Percentiles rank a stretch among this genome's conserved stretches.
These are phyloP conservation scores for Cyathus striatus DNA, from an alignment of 768 basidiomycete genomes.

Conservation along the genomic window DNA sequence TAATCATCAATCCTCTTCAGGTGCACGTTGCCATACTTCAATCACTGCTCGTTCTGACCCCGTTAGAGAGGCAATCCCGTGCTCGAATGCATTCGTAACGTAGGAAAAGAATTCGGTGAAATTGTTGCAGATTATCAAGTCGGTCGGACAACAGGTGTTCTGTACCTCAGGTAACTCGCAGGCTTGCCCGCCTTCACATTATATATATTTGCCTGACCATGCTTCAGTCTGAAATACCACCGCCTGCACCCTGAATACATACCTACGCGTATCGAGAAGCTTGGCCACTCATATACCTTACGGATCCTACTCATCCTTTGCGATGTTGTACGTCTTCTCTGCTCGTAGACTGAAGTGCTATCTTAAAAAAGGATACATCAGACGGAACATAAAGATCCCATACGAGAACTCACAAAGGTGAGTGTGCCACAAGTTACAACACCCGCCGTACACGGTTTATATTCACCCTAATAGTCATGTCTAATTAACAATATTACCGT, in stretches of 20 bases:
- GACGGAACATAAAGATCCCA: slow-evolving; percentile 88
- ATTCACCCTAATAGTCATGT: slow-evolving; percentile 65
- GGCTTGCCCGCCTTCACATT: not conserved
- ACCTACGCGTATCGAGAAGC: slow-evolving; percentile 81
- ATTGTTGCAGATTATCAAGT: slow-evolving; percentile 95
- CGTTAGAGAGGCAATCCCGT: slow-evolving; percentile 80
- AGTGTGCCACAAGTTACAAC: too few relatives aligned
- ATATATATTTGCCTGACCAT: not conserved
- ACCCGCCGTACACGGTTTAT: too few relatives aligned
- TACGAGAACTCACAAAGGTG: slow-evolving; percentile 90
- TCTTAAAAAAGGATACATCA: too few relatives aligned
- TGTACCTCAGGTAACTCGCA: slow-evolving; percentile 89
- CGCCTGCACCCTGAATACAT: slow-evolving; percentile 98
- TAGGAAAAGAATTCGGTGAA: slow-evolving; percentile 92
- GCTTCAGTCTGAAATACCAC: slow-evolving; percentile 80
- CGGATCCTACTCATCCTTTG: slow-evolving; percentile 85
- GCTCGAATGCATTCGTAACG: slow-evolving; percentile 81
- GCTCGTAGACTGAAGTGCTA: not conserved
- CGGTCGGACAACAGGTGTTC: slow-evolving; percentile 85
- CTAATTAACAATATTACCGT: slow-evolving; percentile 92
- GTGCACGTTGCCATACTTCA: slow-evolving; percentile 19
- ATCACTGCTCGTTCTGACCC: not conserved
- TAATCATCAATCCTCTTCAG: slow-evolving; percentile 60
- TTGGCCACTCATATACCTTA: slow-evolving; percentile 77
- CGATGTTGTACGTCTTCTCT: slow-evolving; percentile 68